phyloP scores from a whole-genome alignment of 2,329 filamentous ascomycete genomes.

The Hypomyces rosellus region DNA sequence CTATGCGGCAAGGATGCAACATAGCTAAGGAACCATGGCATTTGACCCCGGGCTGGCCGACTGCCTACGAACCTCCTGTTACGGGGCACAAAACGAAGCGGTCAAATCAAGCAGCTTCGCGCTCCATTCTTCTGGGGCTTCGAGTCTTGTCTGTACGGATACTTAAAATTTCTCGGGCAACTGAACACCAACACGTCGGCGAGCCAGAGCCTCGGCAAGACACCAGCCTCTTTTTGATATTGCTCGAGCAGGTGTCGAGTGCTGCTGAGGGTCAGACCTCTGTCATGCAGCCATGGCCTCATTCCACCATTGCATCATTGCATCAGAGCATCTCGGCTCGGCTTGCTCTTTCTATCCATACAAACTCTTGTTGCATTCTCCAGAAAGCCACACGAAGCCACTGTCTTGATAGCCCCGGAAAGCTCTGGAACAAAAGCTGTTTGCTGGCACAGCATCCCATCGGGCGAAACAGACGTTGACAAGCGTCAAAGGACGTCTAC shows the following conservation, averaged over 20 bases:
- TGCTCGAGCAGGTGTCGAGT: not conserved
- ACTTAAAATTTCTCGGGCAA: too few species aligned
- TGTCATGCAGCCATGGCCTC: too few species aligned
- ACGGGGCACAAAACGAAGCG: too few species aligned
- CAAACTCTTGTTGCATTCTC: not conserved
- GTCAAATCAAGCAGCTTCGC: too few species aligned
- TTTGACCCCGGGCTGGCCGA: not conserved
- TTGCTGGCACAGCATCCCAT: not conserved
- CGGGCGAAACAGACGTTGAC: not conserved
- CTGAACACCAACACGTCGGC: too few species aligned
- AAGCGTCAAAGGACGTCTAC: not conserved
- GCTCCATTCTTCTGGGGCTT: too few species aligned
- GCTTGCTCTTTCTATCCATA: not conserved
- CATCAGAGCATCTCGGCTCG: not conserved
- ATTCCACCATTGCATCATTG: not conserved
- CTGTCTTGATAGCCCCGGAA: not conserved
- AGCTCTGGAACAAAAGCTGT: not conserved
- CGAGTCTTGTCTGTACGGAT: too few species aligned
- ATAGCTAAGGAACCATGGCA: not conserved
- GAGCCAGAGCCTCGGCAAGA: too few species aligned
- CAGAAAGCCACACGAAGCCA: constrained; percentile 2
- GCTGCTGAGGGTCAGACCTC: not conserved
- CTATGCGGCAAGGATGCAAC: not conserved
- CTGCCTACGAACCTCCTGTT: not conserved
- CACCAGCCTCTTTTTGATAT: too few species aligned